Conservation (phyloP, 768 basidiomycete species). For the Boletus eberwhitei region DNA sequence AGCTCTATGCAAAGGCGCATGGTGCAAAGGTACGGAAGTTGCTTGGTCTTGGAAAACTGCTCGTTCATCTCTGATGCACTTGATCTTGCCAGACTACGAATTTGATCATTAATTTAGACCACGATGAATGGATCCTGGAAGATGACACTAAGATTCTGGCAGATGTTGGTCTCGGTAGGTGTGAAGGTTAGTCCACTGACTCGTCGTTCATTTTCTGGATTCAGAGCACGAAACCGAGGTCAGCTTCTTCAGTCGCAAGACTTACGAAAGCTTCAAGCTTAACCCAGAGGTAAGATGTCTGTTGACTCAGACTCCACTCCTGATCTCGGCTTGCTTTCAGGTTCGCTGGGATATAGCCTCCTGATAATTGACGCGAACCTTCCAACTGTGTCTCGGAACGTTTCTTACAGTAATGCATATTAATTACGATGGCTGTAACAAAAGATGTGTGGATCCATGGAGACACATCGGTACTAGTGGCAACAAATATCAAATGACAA, state of each 20-base stretch:
- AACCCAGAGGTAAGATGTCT: slow-evolving; percentile 67
- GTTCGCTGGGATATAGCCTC: slow-evolving; percentile 28
- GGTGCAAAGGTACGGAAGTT: slow-evolving; percentile 71
- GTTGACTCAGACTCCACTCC: no score
- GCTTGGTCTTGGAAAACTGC: neutral
- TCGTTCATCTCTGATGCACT: neutral
- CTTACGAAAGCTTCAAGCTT: slow-evolving; percentile 77
- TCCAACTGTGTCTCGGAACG: neutral
- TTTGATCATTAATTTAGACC: slow-evolving; percentile 95
- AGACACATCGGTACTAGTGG: slow-evolving; percentile 21
- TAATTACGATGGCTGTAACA: slow-evolving; percentile 32
- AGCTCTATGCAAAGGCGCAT: slow-evolving; percentile 92
- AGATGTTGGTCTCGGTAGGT: slow-evolving; percentile 73
- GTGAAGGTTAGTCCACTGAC: neutral
- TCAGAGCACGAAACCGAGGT: slow-evolving; percentile 95
- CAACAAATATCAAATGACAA: slow-evolving; percentile 20
- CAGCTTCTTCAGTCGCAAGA: slow-evolving; percentile 78
- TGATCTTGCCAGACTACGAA: slow-evolving; percentile 73
- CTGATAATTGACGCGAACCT: slow-evolving; percentile 1
- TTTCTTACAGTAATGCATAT: slow-evolving; percentile 17
- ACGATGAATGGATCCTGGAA: slow-evolving; percentile 88
- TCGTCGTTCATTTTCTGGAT: neutral
- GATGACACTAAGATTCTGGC: slow-evolving; percentile 65
- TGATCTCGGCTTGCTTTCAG: slow-evolving; percentile 7
- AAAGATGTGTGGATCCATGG: slow-evolving; percentile 30